Base-by-base conservation (phyloP, 169 alveolate species). In the Cryptosporidium meleagridis region DNA sequence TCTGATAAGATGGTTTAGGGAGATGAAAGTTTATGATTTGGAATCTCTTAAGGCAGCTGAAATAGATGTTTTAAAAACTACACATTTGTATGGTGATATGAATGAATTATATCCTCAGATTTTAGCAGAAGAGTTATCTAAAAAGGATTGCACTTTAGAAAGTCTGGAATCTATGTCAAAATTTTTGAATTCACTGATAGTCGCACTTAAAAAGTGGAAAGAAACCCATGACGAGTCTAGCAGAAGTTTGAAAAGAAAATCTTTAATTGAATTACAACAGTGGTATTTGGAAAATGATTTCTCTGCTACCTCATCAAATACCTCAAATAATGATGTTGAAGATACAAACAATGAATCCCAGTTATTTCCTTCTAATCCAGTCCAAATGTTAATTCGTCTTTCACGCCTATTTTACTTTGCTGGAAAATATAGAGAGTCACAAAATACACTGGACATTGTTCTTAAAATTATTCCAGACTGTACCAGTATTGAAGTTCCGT, bases 221-320 rank as follows among this genome's bases (percentile, higher is more conserved):
- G 89, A 80, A n/a, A 67, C 75, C 9, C 89, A 80, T 51, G 89
- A 80, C 45, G 89, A 80, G 31, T 80, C 89, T n/a, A 80, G 89
- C 67, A 59, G 89, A 29, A 80, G 89, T 65, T 33, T 80, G 12
- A 80, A 80, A 29, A 59, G 65, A 41, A 80, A 80, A 26, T 80
- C 89, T n/a, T 44, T 80, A 23, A 39, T 65, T 61, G 89, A 80
- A 45, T 35, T 80, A 2, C 89, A 80, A 21, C 89, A 80, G 26
- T 80, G 89, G 89, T 80, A 61, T 23, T 16, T 80, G 6, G 65
- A 52, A 10, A 73, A 31, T 59, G 85, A 70, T 14, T 21, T 6
- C 10, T 29, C 35, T 14, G 14, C 55, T 73, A 52, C 39, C 29
- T 33, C 52, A 12, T 61, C 51, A 21, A 69, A 62, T 21, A 4